Evolutionary conservation across 495 filamentous ascomycete genomes (phyloP).

Genomic region (Rusavskia elegans): DNA sequence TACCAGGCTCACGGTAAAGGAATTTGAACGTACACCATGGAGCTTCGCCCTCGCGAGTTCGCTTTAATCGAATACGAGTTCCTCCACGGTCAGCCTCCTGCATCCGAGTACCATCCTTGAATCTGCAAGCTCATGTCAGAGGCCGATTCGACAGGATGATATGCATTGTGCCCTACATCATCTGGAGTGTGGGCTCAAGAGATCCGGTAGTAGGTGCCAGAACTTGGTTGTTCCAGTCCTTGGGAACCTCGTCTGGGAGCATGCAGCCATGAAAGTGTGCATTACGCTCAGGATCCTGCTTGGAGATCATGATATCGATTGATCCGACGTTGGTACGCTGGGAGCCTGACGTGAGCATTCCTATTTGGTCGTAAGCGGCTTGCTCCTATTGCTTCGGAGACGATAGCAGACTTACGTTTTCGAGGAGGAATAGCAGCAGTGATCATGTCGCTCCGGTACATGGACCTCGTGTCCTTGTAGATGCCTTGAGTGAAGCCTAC

Average conservation of each 20-base stretch:
- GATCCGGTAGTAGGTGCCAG: background rate
- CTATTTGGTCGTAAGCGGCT: background rate
- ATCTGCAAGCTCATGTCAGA: background rate
- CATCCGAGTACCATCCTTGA: background rate
- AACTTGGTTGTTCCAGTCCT: background rate
- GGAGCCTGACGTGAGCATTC: background rate
- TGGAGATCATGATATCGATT: slow-evolving; percentile 1
- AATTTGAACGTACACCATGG: slow-evolving; percentile 1
- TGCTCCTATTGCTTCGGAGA: background rate
- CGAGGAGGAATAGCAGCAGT: background rate
- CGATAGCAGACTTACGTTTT: background rate
- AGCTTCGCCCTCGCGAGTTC: background rate
- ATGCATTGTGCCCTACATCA: background rate
- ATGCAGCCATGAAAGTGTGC: background rate
- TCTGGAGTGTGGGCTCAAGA: background rate
- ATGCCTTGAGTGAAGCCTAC: background rate
- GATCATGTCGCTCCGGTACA: background rate
- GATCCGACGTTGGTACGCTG: background rate
- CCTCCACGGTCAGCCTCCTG: background rate
- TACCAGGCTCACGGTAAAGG: slow-evolving; percentile 1
- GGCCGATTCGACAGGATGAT: too few relatives aligned
- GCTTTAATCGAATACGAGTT: background rate
- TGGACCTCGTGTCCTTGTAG: background rate
- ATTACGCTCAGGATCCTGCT: background rate
- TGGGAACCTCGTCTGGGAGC: background rate